Conservation (phyloP, 2,329 filamentous ascomycete species). For the Claviceps lovelessii region DNA sequence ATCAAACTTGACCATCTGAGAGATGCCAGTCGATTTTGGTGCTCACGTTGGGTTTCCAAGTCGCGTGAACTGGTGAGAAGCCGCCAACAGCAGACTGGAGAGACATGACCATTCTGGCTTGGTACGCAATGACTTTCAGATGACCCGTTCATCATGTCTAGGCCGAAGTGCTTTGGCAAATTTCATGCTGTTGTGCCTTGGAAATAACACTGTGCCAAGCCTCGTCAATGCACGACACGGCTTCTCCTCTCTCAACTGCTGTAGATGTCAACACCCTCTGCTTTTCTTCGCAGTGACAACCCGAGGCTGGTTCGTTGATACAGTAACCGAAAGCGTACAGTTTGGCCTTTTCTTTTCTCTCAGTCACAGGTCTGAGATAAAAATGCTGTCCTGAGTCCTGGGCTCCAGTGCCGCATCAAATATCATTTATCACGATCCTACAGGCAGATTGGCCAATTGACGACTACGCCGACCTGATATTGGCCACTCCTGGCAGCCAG, state of each 20-base stretch:
- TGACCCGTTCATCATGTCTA: background rate
- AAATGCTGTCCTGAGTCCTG: background rate
- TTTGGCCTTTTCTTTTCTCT: background rate
- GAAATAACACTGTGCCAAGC: background rate
- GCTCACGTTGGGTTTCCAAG: background rate
- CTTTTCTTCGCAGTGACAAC: background rate
- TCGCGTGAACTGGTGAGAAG: background rate
- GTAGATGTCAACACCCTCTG: background rate
- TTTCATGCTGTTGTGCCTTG: background rate
- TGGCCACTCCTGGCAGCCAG: slow-evolving; percentile 2
- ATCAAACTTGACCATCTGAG: background rate
- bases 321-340: background rate
- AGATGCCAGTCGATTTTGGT: background rate
- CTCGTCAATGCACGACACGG: background rate
- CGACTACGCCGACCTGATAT: background rate
- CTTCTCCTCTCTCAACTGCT: background rate
- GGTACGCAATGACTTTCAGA: background rate
- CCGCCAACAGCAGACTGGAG: background rate
- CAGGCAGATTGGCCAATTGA: background rate
- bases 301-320: background rate
- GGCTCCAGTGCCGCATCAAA: background rate
- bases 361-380: background rate
- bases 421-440: background rate
- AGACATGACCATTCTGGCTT: background rate
- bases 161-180: background rate